These are phyloP conservation scores for Boletus tylopilopsis DNA, from an alignment of 768 basidiomycete species.

Conservation along the genomic window DNA sequence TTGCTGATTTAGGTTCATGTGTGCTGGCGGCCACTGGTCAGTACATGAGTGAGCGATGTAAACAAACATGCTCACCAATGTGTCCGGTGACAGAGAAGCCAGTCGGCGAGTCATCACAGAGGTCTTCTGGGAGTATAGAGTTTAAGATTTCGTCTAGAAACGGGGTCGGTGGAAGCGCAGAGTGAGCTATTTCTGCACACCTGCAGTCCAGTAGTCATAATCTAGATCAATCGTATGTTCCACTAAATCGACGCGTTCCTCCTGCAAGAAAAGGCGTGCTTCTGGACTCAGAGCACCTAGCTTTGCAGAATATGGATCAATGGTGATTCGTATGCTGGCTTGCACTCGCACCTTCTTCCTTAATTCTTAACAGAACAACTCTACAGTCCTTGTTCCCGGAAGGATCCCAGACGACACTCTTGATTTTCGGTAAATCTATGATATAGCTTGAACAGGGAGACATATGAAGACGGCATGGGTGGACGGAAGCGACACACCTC, in stretches of 20 bases:
- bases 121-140: constrained; percentile 73
- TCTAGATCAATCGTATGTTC: constrained; percentile 60
- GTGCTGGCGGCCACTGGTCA: constrained; percentile 49
- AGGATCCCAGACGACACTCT: constrained; percentile 52
- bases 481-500: constrained; percentile 41
- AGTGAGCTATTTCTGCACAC: constrained; percentile 37
- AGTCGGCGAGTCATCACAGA: constrained; percentile 75
- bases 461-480: constrained; percentile 6
- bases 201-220: constrained; percentile 88
- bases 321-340: background rate
- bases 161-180: background rate
- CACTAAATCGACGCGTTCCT: constrained; percentile 54
- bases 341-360: constrained; percentile 50
- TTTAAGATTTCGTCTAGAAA: constrained; percentile 76
- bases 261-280: constrained; percentile 50
- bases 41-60: background rate
- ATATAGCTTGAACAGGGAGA: constrained; percentile 42
- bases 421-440: constrained; percentile 66
- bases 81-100: constrained; percentile 90
- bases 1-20: constrained; percentile 86
- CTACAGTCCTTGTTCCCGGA: constrained; percentile 46
- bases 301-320: constrained; percentile 33
- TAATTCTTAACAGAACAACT: constrained; percentile 64
- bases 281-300: constrained; percentile 65
- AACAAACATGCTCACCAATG: constrained; percentile 58